Conservation (phyloP, 805 yeast genomes). For the Myxozyma nipponensis region DNA sequence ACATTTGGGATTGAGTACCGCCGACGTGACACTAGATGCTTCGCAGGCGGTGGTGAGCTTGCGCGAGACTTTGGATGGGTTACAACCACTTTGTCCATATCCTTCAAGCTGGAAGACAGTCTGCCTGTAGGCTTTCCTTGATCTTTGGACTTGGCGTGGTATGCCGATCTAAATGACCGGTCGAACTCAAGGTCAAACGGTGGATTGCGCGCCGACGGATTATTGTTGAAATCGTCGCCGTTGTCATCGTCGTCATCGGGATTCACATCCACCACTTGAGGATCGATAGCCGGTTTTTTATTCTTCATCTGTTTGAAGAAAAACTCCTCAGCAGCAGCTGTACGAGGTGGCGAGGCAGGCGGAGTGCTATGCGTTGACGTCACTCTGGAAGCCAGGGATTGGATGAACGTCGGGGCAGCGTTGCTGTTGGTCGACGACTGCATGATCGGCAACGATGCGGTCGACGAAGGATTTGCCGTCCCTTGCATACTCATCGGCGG, state of each 20-base stretch:
- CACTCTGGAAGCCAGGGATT: slow-evolving; percentile 26
- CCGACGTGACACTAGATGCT: slow-evolving; percentile 23
- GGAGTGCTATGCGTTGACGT: slow-evolving; percentile 26
- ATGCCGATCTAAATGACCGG: background rate
- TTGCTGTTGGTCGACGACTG: slow-evolving; percentile 13
- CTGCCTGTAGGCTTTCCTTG: background rate
- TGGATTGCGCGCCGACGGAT: background rate
- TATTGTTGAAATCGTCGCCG: background rate
- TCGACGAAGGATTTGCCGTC: slow-evolving; percentile 7
- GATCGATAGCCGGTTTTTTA: background rate
- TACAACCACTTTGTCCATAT: slow-evolving; percentile 1
- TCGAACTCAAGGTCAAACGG: background rate
- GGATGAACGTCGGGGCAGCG: slow-evolving; percentile 22
- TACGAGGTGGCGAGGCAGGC: slow-evolving; percentile 25
- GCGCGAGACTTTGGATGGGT: slow-evolving; percentile 32
- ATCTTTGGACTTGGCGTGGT: background rate
- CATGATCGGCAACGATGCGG: slow-evolving; percentile 3
- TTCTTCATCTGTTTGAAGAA: slow-evolving; percentile 13
- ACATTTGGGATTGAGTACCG: slow-evolving; percentile 7
- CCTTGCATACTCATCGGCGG: background rate
- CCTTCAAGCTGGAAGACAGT: background rate
- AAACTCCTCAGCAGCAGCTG: slow-evolving; percentile 17
- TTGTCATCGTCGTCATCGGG: background rate
- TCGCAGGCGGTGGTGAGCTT: slow-evolving; percentile 30
- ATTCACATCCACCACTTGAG: background rate